Conservation (phyloP, 2,329 filamentous ascomycete species). For the Podosphaera xanthii region DNA sequence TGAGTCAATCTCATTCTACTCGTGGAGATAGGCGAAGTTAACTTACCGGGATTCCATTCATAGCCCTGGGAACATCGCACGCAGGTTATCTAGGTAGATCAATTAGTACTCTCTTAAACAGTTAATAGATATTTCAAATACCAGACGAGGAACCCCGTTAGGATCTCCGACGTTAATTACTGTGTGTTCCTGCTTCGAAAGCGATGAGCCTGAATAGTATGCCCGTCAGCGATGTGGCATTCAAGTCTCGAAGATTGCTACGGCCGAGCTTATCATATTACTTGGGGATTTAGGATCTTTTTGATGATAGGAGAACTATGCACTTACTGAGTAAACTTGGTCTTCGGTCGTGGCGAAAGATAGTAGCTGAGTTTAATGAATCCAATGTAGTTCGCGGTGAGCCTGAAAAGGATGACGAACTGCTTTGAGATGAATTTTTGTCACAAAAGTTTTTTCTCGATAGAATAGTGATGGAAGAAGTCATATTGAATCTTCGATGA, state of each 20-base stretch:
- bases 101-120: constrained; percentile 4
- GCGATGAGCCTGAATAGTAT: constrained; percentile 33
- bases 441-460: constrained; percentile 20
- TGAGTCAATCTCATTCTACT: not conserved
- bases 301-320: not conserved
- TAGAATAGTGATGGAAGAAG: constrained; percentile 49
- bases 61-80: constrained; percentile 61
- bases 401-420: constrained; percentile 34
- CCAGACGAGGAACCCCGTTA: constrained; percentile 48
- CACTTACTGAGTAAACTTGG: constrained; percentile 38
- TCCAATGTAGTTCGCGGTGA: constrained; percentile 25
- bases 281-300: constrained; percentile 1
- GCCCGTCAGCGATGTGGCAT: not conserved
- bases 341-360: constrained; percentile 28
- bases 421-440: constrained; percentile 21
- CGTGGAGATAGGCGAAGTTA: not conserved
- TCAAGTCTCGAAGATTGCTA: not conserved
- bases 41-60: constrained; percentile 55
- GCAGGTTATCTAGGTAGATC: constrained; percentile 42
- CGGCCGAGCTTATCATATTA: not conserved
- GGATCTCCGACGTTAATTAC: constrained; percentile 58
- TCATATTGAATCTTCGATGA: constrained; percentile 20
- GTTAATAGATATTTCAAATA: constrained; percentile 16
- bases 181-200: constrained; percentile 55
- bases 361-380: constrained; percentile 18